These are phyloP conservation scores for Chrysochromulina tobinii DNA, from an alignment of 78 protist genomes.

Conservation along the genomic window DNA sequence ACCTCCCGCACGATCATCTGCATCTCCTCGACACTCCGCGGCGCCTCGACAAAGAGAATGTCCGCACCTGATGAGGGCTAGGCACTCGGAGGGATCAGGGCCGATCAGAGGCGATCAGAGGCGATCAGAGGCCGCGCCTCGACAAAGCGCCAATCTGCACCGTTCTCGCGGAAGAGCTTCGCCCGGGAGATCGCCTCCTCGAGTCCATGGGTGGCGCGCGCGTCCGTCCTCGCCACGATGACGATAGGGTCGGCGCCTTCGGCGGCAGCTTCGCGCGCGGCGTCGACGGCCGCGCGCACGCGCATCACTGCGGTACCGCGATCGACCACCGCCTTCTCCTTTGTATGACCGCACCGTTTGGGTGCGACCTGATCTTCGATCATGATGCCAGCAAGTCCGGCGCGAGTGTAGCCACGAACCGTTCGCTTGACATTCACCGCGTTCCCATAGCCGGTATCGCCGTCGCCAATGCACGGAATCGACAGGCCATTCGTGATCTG, in stretches of 20 bases:
- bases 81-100: too few species aligned
- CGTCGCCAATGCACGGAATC: constrained; percentile 30
- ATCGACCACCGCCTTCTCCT: constrained; percentile 37
- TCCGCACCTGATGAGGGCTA: constrained; percentile 27
- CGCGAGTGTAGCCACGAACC: neutral
- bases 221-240: constrained; percentile 51
- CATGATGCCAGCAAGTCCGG: constrained; percentile 30
- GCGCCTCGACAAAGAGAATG: constrained; percentile 45
- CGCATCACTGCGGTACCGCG: constrained; percentile 11
- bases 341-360: constrained; percentile 54
- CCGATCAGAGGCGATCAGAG: too few species aligned
- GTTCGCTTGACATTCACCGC: constrained; percentile 41
- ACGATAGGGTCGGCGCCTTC: neutral
- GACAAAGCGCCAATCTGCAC: constrained; percentile 38
- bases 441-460: constrained; percentile 51
- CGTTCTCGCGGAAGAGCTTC: neutral
- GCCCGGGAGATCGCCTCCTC: neutral
- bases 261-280: neutral
- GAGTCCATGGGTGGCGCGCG: constrained; percentile 20
- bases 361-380: constrained; percentile 47
- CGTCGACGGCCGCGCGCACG: constrained; percentile 35
- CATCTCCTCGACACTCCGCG: constrained; percentile 29
- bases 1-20: neutral
- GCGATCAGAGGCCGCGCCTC: constrained; percentile 28
- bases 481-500: neutral